Percentiles rank a stretch among this genome's conserved stretches.
These are phyloP conservation scores for Leptographium flavum DNA, from an alignment of 2,329 filamentous ascomycete species.

Conservation along the genomic window DNA sequence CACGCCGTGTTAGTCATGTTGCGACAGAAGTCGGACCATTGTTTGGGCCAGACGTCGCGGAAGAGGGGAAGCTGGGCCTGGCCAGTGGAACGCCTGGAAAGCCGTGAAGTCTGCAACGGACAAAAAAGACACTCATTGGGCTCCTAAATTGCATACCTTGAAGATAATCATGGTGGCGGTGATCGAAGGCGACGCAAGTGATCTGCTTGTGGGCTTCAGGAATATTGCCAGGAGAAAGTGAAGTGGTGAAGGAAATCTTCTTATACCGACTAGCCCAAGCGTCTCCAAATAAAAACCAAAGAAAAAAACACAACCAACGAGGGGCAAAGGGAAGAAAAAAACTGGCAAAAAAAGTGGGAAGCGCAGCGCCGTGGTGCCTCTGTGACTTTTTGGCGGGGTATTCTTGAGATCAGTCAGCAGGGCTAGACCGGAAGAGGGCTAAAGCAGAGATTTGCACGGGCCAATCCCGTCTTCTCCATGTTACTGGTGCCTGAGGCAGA, in stretches of 20 bases:
- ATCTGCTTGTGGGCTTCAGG: background rate
- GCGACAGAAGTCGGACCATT: background rate
- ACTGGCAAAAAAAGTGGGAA: background rate
- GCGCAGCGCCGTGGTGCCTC: background rate
- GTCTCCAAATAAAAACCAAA: background rate
- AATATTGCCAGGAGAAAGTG: conserved; percentile 7
- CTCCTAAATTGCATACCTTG: conserved; percentile 47
- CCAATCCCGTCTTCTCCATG: too few species aligned
- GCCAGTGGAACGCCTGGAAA: too few species aligned
- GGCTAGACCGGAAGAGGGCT: too few species aligned
- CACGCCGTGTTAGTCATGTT: background rate
- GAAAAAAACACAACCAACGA: conserved; percentile 1
- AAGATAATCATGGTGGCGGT: conserved; percentile 58
- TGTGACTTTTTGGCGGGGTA: background rate
- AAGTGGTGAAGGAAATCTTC: conserved; percentile 3
- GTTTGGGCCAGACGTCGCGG: too few species aligned
- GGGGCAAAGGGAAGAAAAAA: conserved; percentile 1
- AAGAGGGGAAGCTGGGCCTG: too few species aligned
- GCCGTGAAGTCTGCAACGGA: too few species aligned
- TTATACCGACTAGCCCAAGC: background rate
- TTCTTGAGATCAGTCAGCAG: background rate
- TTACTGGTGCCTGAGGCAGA: too few species aligned
- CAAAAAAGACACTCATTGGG: too few species aligned
- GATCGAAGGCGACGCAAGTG: conserved; percentile 10
- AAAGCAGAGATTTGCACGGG: too few species aligned